Evolutionary conservation across 192 early-diverging fungal genomes (phyloP), one percentile per base, ranked within the genome.

Genomic region (Umbelopsis isabellina): DNA sequence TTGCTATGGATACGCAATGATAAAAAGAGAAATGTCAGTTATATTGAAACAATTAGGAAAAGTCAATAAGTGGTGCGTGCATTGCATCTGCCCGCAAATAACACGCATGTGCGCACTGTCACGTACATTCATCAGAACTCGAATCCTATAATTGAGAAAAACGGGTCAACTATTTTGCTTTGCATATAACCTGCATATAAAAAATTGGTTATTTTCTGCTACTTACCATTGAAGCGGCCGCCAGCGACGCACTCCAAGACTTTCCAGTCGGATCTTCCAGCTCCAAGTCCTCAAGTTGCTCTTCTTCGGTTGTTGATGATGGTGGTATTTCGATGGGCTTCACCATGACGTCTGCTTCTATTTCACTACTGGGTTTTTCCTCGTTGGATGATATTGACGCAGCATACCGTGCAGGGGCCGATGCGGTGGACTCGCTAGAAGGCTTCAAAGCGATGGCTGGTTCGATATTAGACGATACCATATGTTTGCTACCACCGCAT

Each of bases 221-320:
- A 33, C 50, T 53, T 35, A 61, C 55, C 55, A 61, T 15, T 25
- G 55, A 61, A 61, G 55, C 55, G 25, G 55, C 55, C 55, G 55
- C 55, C 55, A 61, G 55, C 55, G 55, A 61, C 55, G 30, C 55
- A 61, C 55, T 61, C 55, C 55, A 61, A 61, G 55, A 61, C 27
- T 61, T 61, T 61, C 55, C 55, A 61, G 55, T 37, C 7, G 55
- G 25, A 61, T 61, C 55, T 61, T 61, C 55, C 27, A 30, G 55
- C 18, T 30, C 55, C 27, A 61, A 30, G 30, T 61, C 55, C 25
- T 61, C 55, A 61, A 61, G 55, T 35, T 61, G 55, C 15, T 61
- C 55, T 61, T 61, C 55, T 25, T 61, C 55, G 1, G 55, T 52
- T 21, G 51, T 35, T 61, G 55, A 61, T 61, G 27, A 61, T 61